Conservation (phyloP, 2,329 filamentous ascomycete species). For the Ophiostoma triangulosporum region DNA sequence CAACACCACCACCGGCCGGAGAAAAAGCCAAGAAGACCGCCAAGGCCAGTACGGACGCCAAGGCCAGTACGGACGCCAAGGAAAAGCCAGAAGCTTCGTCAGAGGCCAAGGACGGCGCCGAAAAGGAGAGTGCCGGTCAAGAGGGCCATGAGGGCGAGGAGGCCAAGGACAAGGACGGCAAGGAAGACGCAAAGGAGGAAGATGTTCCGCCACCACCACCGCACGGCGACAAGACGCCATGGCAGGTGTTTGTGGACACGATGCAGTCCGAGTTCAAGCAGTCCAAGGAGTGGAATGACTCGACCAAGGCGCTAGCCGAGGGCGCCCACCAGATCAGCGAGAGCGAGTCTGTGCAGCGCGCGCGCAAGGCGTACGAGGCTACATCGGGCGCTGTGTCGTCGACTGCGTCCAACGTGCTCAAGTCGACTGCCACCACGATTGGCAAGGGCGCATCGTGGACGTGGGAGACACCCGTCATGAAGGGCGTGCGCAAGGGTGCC, state of each 20-base stretch:
- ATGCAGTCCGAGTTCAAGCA: conserved; percentile 86
- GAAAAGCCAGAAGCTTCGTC: neutral
- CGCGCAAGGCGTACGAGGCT: conserved; percentile 73
- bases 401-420: conserved; percentile 66
- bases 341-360: conserved; percentile 78
- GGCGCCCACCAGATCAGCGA: conserved; percentile 85
- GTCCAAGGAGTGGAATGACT: conserved; percentile 98
- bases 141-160: conserved; percentile 26
- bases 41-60: conserved; percentile 33
- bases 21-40: conserved; percentile 18
- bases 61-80: conserved; percentile 25
- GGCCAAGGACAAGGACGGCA: conserved; percentile 33
- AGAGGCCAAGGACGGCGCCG: conserved; percentile 18
- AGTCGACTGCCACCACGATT: conserved; percentile 72
- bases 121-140: conserved; percentile 21
- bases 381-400: conserved; percentile 72
- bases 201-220: conserved; percentile 77
- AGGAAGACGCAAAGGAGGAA: conserved; percentile 36
- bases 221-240: conserved; percentile 94
- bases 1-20: conserved; percentile 12
- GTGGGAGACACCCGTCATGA: conserved; percentile 89
- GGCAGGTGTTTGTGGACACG: conserved; percentile 98
- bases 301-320: conserved; percentile 83
- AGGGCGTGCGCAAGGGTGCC: conserved; percentile 77
- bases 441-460: conserved; percentile 91